Evolutionary conservation across 2,329 filamentous ascomycete species (phyloP).

Genomic region (Nemania sp.): DNA sequence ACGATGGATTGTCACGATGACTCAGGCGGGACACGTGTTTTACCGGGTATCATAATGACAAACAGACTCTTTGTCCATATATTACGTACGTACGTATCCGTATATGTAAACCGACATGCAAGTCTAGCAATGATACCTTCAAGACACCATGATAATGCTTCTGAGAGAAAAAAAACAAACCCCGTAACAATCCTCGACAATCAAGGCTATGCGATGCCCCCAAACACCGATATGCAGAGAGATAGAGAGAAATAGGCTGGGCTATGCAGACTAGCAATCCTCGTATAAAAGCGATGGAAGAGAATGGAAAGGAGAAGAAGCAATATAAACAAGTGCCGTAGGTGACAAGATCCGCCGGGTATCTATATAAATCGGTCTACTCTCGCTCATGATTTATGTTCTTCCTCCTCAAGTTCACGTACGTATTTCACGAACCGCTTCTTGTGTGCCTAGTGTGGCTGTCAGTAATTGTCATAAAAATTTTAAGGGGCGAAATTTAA

Average conservation of each 20-base stretch:
- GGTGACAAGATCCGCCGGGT: neutral
- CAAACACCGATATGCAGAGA: conserved; percentile 19
- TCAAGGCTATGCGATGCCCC: conserved; percentile 11
- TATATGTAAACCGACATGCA: neutral
- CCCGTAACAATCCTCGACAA: neutral
- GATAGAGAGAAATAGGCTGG: no score
- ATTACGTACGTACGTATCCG: neutral
- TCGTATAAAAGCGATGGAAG: conserved; percentile 2
- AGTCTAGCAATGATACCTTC: no score
- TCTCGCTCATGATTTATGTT: conserved; percentile 30
- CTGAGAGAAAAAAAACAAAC: neutral
- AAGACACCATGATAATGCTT: neutral
- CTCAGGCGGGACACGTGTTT: no score
- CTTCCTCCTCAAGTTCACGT: conserved; percentile 72
- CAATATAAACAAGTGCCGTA: neutral
- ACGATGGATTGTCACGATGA: no score
- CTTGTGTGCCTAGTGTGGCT: conserved; percentile 74
- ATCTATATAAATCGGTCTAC: neutral
- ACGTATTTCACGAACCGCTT: conserved; percentile 96
- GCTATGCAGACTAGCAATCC: neutral
- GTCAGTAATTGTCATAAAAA: no score
- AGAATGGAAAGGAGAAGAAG: conserved; percentile 1
- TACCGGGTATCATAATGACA: neutral
- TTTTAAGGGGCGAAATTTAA: no score
- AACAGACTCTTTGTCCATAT: no score